These are phyloP conservation scores for Blastobotrys buckinghamii DNA, from an alignment of 1,139 yeast species.

Conservation along the genomic window DNA sequence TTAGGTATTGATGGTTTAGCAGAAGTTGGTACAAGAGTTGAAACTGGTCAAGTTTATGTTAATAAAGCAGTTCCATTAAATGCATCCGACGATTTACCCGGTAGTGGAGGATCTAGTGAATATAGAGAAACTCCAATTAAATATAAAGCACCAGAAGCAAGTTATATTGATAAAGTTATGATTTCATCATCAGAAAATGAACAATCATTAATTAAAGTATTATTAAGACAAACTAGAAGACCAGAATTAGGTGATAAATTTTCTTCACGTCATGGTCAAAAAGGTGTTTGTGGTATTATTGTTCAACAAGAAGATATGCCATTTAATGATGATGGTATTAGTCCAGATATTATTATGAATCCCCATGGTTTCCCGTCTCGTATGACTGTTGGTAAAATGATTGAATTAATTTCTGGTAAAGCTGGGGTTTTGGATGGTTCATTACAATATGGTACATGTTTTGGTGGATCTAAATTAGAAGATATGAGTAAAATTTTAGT, in stretches of 20 bases:
- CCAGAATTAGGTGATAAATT: constrained; percentile 98
- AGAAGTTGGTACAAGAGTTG: constrained; percentile 88
- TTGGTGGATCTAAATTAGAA: constrained; percentile 91
- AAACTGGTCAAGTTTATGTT: constrained; percentile 88
- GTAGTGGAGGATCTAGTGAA: constrained; percentile 43
- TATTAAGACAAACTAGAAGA: constrained; percentile 90
- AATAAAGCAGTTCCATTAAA: constrained; percentile 90
- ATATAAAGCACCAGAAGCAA: constrained; percentile 92
- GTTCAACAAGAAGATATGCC: constrained; percentile 97
- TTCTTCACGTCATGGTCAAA: constrained; percentile 96
- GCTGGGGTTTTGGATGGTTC: constrained; percentile 95
- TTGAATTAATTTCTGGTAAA: constrained; percentile 91
- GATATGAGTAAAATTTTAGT: constrained; percentile 94
- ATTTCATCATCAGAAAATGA: constrained; percentile 94
- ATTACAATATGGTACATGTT: constrained; percentile 94
- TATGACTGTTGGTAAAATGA: constrained; percentile 99
- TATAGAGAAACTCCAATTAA: constrained; percentile 87
- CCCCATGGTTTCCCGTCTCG: constrained; percentile 99
- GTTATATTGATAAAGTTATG: constrained; percentile 96
- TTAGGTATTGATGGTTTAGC: constrained; percentile 95
- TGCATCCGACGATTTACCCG: constrained; percentile 63
- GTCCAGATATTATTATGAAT: constrained; percentile 95
- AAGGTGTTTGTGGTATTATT: constrained; percentile 98
- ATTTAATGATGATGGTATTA: constrained; percentile 81
- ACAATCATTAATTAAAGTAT: constrained; percentile 87